Evolutionary conservation across 331 rosid genomes (phyloP), one percentile per base, ranked within the genome.

Genomic region (Arachis monticola): DNA sequence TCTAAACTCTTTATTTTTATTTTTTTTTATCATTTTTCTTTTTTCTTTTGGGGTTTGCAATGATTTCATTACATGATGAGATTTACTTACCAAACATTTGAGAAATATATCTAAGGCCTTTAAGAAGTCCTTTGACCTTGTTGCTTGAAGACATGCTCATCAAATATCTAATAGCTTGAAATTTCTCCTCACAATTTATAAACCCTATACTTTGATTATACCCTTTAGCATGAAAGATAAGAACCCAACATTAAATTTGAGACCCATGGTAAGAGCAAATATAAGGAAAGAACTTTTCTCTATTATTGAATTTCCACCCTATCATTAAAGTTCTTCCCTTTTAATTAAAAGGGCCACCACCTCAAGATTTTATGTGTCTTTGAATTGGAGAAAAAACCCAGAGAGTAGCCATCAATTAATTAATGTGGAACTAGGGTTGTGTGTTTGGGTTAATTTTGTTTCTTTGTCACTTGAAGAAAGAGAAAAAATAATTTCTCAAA

Each of bases 91-190:
- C 99, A 86, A 94, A 92, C 32, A 95, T 87, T 22, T 90, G 97
- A 83, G 97, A 81, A 13, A 92, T 85, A 69, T 92, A 90, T 87
- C 92, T 85, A 4, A 91, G 82, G 60, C 98, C 93, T 72, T 87
- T 94, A 13, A 94, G 75, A 57, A 94, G 70, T 56, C 99, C 96
- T 87, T 94, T 94, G 82, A 88, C 83, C 88, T 83, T 88, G 75
- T 8, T 83, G 68, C 73, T 70, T 51, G 56, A 35, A 35, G 40
- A 82, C 97, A 92, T 89, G 73, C 59, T 71, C 64, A 32, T 74
- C 46, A 38, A 62, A 10, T 35, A 10, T 32, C 11, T 35, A 11
- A 7, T 51, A 74, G 7, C 10, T 77, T 38, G n/a, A 11, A 52
- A 66, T 53, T 70, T 63, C 60, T 71, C 59, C 22, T 8, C 41